Evolutionary conservation across 306 rosid species (phyloP).

Genomic region (Hippophae rhamnoides): DNA sequence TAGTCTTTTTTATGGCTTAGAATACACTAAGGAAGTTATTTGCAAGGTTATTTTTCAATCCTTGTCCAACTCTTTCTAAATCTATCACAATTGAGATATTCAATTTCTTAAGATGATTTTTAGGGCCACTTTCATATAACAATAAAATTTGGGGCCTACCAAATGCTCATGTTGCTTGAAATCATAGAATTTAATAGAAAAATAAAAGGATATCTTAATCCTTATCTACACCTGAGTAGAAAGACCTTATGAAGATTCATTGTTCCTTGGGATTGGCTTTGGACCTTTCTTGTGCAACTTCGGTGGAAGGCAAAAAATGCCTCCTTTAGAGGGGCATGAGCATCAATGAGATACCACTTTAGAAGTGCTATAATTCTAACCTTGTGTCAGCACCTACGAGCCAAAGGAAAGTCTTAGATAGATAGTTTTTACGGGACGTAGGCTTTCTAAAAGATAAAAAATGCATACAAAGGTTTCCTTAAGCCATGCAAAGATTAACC

Average conservation of each 20-base stretch:
- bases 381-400: neutral
- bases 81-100: constrained; percentile 32
- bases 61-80: constrained; percentile 43
- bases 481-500: neutral
- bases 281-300: no score
- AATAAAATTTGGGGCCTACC: constrained; percentile 70
- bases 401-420: no score
- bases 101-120: constrained; percentile 34
- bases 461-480: no score
- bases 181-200: no score
- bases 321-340: neutral
- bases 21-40: constrained; percentile 43
- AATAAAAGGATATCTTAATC: no score
- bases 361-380: constrained; percentile 2
- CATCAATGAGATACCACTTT: neutral
- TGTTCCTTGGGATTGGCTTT: no score
- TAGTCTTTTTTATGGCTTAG: neutral
- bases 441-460: no score
- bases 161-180: constrained; percentile 51
- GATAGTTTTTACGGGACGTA: no score
- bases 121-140: constrained; percentile 62
- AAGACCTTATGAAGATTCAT: no score
- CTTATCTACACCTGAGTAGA: no score
- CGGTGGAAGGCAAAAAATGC: no score
- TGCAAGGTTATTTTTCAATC: constrained; percentile 66